Conservation (phyloP, 2,329 filamentous ascomycete genomes). For the Atkinsonella texensis region DNA sequence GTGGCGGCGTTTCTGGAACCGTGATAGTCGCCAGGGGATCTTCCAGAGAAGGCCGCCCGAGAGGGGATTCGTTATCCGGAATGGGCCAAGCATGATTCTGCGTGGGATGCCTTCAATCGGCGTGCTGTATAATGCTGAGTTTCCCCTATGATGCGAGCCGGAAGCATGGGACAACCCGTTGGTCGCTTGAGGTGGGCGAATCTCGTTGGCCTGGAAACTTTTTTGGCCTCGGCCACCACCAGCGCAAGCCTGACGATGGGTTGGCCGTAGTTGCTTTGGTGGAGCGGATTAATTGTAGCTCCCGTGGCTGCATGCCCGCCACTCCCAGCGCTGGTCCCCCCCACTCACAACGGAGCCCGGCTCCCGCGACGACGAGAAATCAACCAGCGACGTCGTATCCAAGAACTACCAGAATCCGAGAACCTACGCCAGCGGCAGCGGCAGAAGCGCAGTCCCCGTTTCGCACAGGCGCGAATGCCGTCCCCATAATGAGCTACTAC, state of each 20-base stretch:
- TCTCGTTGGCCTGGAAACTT: not conserved
- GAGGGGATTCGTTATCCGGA: slow-evolving; percentile 66
- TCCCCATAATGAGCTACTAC: slow-evolving; percentile 79
- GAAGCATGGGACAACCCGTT: not conserved
- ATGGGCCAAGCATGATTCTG: slow-evolving; percentile 63
- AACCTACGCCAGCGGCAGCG: not conserved
- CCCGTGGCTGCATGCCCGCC: not conserved
- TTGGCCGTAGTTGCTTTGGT: not conserved
- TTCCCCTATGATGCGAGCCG: not conserved
- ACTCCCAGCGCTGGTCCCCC: not conserved
- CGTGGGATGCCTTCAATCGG: slow-evolving; percentile 2
- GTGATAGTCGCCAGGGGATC: slow-evolving; percentile 89
- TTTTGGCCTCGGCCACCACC: not conserved
- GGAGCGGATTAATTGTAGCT: slow-evolving; percentile 4
- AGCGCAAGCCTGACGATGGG: no score
- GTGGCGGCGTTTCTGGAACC: slow-evolving; percentile 81
- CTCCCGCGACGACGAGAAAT: not conserved
- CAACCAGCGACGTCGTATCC: no score
- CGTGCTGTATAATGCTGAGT: slow-evolving; percentile 1
- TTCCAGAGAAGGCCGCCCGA: slow-evolving; percentile 87
- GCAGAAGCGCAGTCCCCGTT: not conserved
- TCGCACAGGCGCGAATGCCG: slow-evolving; percentile 2
- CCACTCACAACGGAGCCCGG: not conserved
- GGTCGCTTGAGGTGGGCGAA: no score
- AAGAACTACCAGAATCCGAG: not conserved